Evolutionary conservation across 2,329 filamentous ascomycete genomes (phyloP), one percentile per base, ranked within the genome.

Genomic region (Botrytis cinerea): DNA sequence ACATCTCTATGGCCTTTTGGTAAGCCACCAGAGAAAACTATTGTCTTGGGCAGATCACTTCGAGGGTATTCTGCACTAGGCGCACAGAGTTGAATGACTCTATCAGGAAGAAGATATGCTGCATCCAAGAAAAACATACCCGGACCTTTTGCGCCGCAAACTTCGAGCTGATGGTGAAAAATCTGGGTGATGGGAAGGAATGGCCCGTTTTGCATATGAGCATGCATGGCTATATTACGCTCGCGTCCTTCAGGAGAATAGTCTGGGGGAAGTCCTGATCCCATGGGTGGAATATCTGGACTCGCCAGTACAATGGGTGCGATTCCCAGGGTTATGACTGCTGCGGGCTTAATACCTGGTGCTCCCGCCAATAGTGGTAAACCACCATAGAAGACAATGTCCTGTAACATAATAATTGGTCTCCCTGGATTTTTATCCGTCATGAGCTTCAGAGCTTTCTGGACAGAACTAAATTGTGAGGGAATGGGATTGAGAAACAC

Each of bases 321-420:
- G 8, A 82, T 76, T 54, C 83, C 81, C 46, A 86, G 78, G n/a
- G 81, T 82, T 74, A 87, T 79, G 20, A 79, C 78, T 79, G 83
- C 28, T 80, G 80, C 22, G 67, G 79, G 72, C 74, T 75, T 74
- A 79, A 86, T 32, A 79, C 85, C 76, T 75, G 79, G 22, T 79
- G 84, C 72, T 83, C 83, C 83, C 59, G 81, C 82, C 4, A 68
- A 7, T 1, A 68, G 64, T 5, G 64, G 64, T 2, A 54, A 12
- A 9, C n/a, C 16, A 54, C 64, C 64, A 20, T 1, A 54, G 25
- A 68, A 68, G n/a, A 28, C 14, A 40, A 28, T 14, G 9, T 67
- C 64, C 18, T 54, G 14, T 22, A 68, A 35, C 20, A 68, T 9
- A 22, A 68, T 2, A 28, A 68, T 54, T 18, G 46, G 35, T 22